phyloP scores from a whole-genome alignment of 2,329 filamentous ascomycete genomes.

The Apiospora rasikravindrae region DNA sequence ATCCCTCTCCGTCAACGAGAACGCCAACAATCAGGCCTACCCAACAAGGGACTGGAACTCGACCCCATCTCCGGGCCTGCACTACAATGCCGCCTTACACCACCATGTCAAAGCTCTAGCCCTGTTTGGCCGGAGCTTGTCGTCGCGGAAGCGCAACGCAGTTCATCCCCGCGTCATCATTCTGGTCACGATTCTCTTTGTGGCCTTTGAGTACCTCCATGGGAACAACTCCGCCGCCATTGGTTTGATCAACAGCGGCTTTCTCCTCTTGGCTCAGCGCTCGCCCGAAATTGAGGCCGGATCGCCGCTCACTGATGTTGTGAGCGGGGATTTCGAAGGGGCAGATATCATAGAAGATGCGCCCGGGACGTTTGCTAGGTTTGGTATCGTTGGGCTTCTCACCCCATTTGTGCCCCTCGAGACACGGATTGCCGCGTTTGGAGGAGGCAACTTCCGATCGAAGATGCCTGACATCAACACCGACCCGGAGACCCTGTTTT shows the following conservation, averaged over 20 bases:
- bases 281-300: neutral
- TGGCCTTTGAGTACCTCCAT: neutral
- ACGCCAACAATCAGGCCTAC: neutral
- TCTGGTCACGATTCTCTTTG: neutral
- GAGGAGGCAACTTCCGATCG: neutral
- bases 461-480: neutral
- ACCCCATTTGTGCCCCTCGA: neutral
- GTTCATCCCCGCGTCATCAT: neutral
- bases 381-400: neutral
- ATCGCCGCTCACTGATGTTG: neutral
- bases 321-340: neutral
- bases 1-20: neutral
- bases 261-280: neutral
- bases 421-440: neutral
- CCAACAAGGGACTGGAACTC: neutral
- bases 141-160: neutral
- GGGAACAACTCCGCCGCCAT: slow-evolving; percentile 3
- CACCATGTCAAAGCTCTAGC: slow-evolving; percentile 4
- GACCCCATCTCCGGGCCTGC: neutral
- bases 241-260: neutral
- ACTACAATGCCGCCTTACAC: neutral
- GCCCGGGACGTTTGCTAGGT: neutral
- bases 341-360: neutral
- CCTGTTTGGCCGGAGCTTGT: neutral
- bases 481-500: neutral